These are phyloP conservation scores for Melampsora occidentalis DNA, from an alignment of 1,284 basidiomycete genomes.

Conservation along the genomic window DNA sequence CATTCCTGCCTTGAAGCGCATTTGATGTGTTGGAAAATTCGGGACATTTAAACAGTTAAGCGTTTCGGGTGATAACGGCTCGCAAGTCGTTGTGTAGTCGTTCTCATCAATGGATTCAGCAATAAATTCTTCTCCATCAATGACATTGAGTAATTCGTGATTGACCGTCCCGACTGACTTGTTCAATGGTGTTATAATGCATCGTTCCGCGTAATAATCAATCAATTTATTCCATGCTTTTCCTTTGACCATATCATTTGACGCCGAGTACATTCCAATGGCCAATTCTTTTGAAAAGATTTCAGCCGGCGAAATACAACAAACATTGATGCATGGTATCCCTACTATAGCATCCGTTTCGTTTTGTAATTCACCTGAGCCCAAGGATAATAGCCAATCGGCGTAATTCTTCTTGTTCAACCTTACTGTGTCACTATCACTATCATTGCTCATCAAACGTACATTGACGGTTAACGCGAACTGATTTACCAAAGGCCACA, in stretches of 20 bases:
- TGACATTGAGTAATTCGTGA: neutral
- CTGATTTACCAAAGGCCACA: neutral
- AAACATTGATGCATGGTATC: too few relatives aligned
- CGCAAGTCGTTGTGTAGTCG: too few relatives aligned
- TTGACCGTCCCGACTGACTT: neutral
- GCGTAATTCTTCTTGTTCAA: neutral
- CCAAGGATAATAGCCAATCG: neutral
- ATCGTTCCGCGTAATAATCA: neutral
- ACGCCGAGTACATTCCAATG: too few relatives aligned
- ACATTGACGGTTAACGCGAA: neutral
- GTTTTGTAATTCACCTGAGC: neutral
- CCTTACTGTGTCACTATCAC: neutral
- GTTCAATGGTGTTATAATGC: neutral
- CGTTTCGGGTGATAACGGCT: neutral
- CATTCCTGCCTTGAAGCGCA: slow-evolving; percentile 6
- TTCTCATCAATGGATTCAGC: too few relatives aligned
- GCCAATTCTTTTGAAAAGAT: too few relatives aligned
- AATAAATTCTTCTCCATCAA: too few relatives aligned
- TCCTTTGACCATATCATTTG: too few relatives aligned
- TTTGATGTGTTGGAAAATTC: neutral
- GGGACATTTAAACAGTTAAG: neutral
- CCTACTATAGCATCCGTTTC: too few relatives aligned
- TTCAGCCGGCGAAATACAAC: too few relatives aligned
- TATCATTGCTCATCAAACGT: neutral
- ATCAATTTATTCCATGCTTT: neutral